Evolutionary conservation across 164 flowering plant species (phyloP).

Genomic region (Macadamia tetraphylla): DNA sequence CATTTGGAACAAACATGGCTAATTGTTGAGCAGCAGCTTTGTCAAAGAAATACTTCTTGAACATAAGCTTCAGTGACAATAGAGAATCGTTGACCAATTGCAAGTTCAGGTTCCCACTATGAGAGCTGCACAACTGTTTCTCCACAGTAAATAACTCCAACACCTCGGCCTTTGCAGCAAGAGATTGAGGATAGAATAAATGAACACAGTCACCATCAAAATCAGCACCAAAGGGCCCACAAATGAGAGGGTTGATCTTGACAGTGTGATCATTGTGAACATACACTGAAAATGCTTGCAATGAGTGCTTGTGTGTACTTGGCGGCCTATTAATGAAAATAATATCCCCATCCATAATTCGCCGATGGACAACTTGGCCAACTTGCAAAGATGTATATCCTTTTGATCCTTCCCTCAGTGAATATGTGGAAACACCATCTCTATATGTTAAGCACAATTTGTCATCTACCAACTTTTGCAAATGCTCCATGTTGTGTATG

Average conservation of each 20-base stretch:
- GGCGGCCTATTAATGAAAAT: slow-evolving; percentile 94
- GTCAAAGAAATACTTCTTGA: slow-evolving; percentile 36
- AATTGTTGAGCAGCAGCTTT: slow-evolving; percentile 55
- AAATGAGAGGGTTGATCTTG: slow-evolving; percentile 88
- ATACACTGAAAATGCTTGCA: slow-evolving; percentile 82
- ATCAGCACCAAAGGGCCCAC: slow-evolving; percentile 90
- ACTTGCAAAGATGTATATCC: slow-evolving; percentile 62
- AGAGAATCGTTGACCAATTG: slow-evolving; percentile 75
- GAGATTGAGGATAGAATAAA: slow-evolving; percentile 84
- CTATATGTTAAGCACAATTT: slow-evolving; percentile 65
- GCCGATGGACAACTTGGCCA: slow-evolving; percentile 76
- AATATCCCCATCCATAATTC: slow-evolving; percentile 89
- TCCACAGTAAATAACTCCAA: slow-evolving; percentile 82
- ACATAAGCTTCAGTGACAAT: slow-evolving; percentile 57
- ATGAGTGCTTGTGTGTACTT: slow-evolving; percentile 91
- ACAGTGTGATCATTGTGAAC: slow-evolving; percentile 79
- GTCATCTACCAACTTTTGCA: slow-evolving; percentile 73
- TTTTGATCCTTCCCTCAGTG: slow-evolving; percentile 77
- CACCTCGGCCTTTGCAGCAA: slow-evolving; percentile 90
- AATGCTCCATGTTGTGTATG: slow-evolving; percentile 40
- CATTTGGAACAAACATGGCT: slow-evolving; percentile 48
- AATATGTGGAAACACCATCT: slow-evolving; percentile 64
- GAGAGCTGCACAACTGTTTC: slow-evolving; percentile 86
- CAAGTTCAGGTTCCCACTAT: slow-evolving; percentile 68
- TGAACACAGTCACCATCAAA: slow-evolving; percentile 97